Evolutionary conservation across 805 yeast species (phyloP).

Genomic region (Isabelozyma heimii): DNA sequence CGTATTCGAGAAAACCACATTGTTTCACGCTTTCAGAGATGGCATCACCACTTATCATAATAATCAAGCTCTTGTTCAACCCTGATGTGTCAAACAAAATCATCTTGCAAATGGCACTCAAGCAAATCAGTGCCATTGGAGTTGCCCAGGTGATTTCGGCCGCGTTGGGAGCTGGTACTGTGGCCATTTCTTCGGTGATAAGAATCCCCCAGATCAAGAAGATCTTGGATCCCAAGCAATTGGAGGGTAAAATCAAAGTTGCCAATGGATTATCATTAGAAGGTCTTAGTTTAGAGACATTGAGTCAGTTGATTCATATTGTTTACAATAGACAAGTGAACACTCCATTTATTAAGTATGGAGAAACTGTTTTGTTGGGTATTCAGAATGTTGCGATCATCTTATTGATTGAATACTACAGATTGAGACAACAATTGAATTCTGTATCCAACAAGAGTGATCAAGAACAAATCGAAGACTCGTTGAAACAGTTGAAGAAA

Average conservation of each 20-base stretch:
- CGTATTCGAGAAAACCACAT: not conserved
- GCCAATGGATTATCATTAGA: constrained; percentile 37
- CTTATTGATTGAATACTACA: constrained; percentile 33
- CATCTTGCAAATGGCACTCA: constrained; percentile 34
- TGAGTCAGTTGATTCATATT: constrained; percentile 37
- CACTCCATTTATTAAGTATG: constrained; percentile 36
- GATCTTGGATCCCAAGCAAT: constrained; percentile 23
- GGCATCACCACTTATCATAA: constrained; percentile 25
- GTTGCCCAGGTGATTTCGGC: constrained; percentile 30
- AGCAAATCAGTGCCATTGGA: constrained; percentile 32
- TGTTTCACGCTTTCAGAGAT: constrained; percentile 4
- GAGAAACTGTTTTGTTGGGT: constrained; percentile 38
- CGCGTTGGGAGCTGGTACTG: constrained; percentile 30
- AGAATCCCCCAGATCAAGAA: constrained; percentile 41
- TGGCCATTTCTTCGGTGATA: constrained; percentile 36
- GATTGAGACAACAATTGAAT: constrained; percentile 16
- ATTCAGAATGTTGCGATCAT: constrained; percentile 37
- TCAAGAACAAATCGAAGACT: constrained; percentile 11
- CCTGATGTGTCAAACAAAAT: constrained; percentile 39
- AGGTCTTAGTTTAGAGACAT: constrained; percentile 33
- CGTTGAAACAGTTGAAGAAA: constrained; percentile 15
- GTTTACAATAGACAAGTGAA: constrained; percentile 34
- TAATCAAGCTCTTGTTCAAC: constrained; percentile 33
- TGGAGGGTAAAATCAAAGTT: constrained; percentile 23
- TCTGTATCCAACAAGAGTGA: constrained; percentile 11